Evolutionary conservation across 805 yeast species (phyloP), one percentile per base, ranked within the genome.

Genomic region (Saturnispora gosingensis): DNA sequence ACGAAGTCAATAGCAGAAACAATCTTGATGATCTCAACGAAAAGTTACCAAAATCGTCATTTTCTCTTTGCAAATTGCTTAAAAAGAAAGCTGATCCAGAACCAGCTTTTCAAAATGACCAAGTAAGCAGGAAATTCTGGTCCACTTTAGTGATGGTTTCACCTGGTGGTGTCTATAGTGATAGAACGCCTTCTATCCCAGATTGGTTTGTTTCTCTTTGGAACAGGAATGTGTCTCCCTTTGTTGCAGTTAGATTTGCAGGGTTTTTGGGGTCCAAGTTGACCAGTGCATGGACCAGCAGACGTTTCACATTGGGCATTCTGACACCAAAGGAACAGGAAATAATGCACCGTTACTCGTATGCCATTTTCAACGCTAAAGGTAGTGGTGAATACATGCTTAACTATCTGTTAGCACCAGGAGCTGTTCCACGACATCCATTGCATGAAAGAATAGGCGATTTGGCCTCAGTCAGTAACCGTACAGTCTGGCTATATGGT

Each of bases 311-410:
- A 22, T 18, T 47, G 13, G 44, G 47, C 18, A 20, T 53, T 5
- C 73, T 76, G 42, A 53, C 60, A 45, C 44, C 48, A 11, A 47
- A 54, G 15, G 54, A 62, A 8, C 67, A 74, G 22, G 65, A 67
- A 22, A 70, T 78, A 5, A 69, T 91, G 57, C 98, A 93, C 62
- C 72, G 74, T 57, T 93, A 93, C 64, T 72, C 91, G 0, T 90
- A 91, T 66, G 78, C 82, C 4, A 87, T 90, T 11, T 93, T 93
- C 72, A 86, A 83, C 57, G 83, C 87, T 7, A 78, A 74, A 3
- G 99, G 99, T 0, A 86, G 95, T 0, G 98, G 98, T 6, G 99
- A 91, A 68, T 91, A 91, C 64, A 82, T 91, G 73, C 71, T 93
- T 57, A 85, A 88, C 58, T 85, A 84, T 61, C 72, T 89, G 18